Base-by-base conservation (phyloP, 495 filamentous ascomycete species). In the Hypoxylon fuscum region DNA sequence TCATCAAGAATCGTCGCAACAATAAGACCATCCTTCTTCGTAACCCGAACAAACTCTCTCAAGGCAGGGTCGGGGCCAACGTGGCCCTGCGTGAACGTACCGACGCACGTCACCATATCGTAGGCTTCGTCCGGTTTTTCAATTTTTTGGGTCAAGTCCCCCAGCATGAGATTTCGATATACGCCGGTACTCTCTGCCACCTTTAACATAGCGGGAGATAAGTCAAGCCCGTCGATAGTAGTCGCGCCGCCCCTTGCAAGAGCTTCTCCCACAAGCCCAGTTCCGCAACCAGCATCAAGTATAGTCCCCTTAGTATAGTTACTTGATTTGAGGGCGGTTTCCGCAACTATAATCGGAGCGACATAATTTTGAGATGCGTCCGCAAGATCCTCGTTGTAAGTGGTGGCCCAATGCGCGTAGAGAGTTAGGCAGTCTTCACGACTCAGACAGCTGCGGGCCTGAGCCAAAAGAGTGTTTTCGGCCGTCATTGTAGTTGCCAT, bases 241-340 rank as follows among this genome's bases (percentile, higher is more conserved):
- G 62, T 65, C 0, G 68, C 64, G 1, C 71, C 66, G 40, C 64
- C 47, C 18, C 68, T 51, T n/a, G 68, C 59, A n/a, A 81, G 75
- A 6, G 69, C 76, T 22, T 72, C 62, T 2, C 75, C 77, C 3
- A 76, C 76, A 5, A 79, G 70, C 0, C 79, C 79, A 4, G 76
- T 82, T 22, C 79, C 79, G 58, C 79, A 82, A 22, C 78, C 79
- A 25, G 79, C 79, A 49, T 82, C 79, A 0, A 82, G 73, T 35
- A 81, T 68, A 10, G 62, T 48, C 5, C 64, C 70, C 15, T 68
- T 54, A 25, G 61, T 40, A 9, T 67, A 45, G 10, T 29, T 61
- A 17, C 37, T 69, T 57, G 42, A 60, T 31, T 56, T 59, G 34
- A 76, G 43, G 12, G 74, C 72, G 0, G 74, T 63, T 17, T 77